Evolutionary conservation across 2,329 filamentous ascomycete genomes (phyloP), one percentile per base, ranked within the genome.

Genomic region (Paracamarosporium sp.): DNA sequence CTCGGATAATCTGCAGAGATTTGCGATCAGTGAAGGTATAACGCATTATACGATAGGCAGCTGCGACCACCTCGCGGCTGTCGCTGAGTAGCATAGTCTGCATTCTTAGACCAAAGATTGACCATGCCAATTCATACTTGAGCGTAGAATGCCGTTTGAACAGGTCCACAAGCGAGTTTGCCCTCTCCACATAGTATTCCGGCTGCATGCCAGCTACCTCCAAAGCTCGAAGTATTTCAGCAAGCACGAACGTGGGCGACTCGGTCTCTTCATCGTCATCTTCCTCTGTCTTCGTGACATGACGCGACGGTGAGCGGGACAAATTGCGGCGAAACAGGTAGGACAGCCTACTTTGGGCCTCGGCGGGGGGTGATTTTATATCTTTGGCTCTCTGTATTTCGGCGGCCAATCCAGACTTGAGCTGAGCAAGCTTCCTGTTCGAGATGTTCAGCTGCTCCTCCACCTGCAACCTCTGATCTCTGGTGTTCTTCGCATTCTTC

Each of bases 91-190:
- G 88, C 92, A 99, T 96, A 66, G 92, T 89, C 78, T 99, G 95
- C 82, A 98, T 93, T 41, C 95, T 87, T 47, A 96, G 79, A 1
- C 96, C 95, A 77, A 99, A 99, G 1, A 96, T 89, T 4, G 93
- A 91, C 95, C 95, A 99, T 1, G 92, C 93, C 47, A 99, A 81
- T 76, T 99, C 96, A 75, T 98, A 97, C 73, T 99, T 99, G 56
- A 99, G 83, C 1, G 92, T 94, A 1, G 93, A 92, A 76, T 98
- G 88, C 52, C 92, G 86, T 75, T 94, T 97, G 79, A 99, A 96
- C n/a, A 99, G 83, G 61, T 96, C 91, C n/a, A 98, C 95, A 8
- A 99, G 83, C 63, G 87, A 91, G 73, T 99, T 99, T 25, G 93
- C 93, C 60, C 92, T 88, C 58, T 91, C 91, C 51, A 99, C 94